Conservation (phyloP, 2,329 filamentous ascomycete species). For the Trichoderma cornu-damae region DNA sequence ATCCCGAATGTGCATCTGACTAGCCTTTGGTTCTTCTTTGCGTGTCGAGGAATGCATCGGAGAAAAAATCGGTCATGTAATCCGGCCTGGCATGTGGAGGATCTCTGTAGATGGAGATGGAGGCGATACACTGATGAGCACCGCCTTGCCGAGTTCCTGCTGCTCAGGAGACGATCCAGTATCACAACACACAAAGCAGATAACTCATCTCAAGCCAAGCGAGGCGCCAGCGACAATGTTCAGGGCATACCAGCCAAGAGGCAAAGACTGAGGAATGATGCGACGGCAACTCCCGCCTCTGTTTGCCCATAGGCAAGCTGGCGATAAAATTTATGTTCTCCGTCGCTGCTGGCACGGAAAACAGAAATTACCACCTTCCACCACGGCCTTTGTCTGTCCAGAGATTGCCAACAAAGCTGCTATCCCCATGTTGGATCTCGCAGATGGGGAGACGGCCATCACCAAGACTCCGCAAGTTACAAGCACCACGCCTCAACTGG, state of each 20-base stretch:
- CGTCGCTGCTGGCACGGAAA: not conserved
- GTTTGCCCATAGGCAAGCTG: too few species aligned
- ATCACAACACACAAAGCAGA: not conserved
- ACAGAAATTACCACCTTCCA: not conserved
- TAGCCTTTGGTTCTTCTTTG: not conserved
- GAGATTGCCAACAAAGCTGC: not conserved
- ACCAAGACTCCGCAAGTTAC: not conserved
- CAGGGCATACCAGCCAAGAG: not conserved
- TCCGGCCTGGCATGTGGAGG: slow-evolving; percentile 10
- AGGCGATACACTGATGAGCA: not conserved
- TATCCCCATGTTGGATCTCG: not conserved
- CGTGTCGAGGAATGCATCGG: not conserved
- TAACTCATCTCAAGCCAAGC: not conserved
- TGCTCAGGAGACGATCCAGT: not conserved
- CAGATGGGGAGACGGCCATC: not conserved
- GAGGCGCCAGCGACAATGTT: not conserved
- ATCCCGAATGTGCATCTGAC: not conserved
- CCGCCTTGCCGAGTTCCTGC: slow-evolving; percentile 2
- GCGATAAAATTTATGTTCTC: not conserved
- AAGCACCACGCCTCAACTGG: not conserved
- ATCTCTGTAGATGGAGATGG: not conserved
- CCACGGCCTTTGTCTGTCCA: too few species aligned
- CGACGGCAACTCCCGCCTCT: too few species aligned
- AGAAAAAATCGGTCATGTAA: not conserved
- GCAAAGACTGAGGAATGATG: not conserved